Evolutionary conservation across 805 yeast species (phyloP).

Genomic region (Wickerhamomyces xylosicus): DNA sequence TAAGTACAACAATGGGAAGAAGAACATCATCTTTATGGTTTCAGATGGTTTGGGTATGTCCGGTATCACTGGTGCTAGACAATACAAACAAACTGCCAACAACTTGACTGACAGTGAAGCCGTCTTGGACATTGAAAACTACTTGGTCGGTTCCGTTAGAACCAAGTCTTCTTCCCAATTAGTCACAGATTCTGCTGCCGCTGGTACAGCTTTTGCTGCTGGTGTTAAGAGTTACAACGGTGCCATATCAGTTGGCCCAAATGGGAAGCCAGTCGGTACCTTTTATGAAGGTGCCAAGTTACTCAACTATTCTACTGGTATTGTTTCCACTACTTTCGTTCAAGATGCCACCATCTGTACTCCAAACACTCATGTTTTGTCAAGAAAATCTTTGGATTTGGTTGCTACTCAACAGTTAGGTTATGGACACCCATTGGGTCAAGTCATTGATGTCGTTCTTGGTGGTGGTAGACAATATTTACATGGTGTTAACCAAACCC

Average conservation of each 20-base stretch:
- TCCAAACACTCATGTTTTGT: conserved; percentile 68
- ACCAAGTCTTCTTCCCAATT: conserved; percentile 67
- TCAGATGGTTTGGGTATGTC: conserved; percentile 93
- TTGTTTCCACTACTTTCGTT: conserved; percentile 83
- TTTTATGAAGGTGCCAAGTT: conserved; percentile 79
- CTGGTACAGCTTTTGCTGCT: conserved; percentile 87
- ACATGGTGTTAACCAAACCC: conserved; percentile 33
- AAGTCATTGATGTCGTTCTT: conserved; percentile 68
- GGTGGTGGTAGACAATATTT: conserved; percentile 91
- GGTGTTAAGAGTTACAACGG: conserved; percentile 79
- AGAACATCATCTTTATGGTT: conserved; percentile 78
- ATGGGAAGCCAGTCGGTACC: conserved; percentile 68
- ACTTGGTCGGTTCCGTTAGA: conserved; percentile 75
- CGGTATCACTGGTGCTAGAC: conserved; percentile 68
- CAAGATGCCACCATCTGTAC: conserved; percentile 94
- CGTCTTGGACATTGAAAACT: conserved; percentile 49
- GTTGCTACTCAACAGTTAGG: conserved; percentile 86
- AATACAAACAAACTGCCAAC: conserved; percentile 51
- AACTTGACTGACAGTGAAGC: conserved; percentile 32
- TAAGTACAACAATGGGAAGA: conserved; percentile 30
- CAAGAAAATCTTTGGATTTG: conserved; percentile 64
- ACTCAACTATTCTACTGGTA: conserved; percentile 71
- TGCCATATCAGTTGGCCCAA: conserved; percentile 77
- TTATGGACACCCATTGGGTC: conserved; percentile 57
- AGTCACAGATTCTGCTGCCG: conserved; percentile 92